These are phyloP conservation scores for Torrubiellomyces zombiae DNA, from an alignment of 2,329 filamentous ascomycete genomes.

Conservation along the genomic window DNA sequence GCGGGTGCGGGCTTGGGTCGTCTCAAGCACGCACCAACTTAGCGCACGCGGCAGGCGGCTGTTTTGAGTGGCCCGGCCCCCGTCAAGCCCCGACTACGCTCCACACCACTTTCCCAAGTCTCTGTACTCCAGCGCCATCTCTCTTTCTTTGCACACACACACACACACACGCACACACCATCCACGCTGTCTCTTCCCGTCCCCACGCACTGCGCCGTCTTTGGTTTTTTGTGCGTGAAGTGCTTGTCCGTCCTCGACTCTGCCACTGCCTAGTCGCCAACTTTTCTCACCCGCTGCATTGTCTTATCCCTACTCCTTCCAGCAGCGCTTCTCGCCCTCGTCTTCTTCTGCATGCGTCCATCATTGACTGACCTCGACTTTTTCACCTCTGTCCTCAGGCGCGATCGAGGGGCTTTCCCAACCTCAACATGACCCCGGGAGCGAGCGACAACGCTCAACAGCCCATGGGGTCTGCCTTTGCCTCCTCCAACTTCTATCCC, in stretches of 20 bases:
- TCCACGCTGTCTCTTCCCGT: too few relatives aligned
- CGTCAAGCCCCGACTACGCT: too few relatives aligned
- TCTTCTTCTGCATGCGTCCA: conserved; percentile 3
- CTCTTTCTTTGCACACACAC: too few relatives aligned
- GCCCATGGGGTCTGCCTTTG: conserved; percentile 23
- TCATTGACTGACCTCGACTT: conserved; percentile 8
- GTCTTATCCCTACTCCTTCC: too few relatives aligned
- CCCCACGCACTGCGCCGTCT: too few relatives aligned
- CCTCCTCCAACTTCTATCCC: conserved; percentile 18
- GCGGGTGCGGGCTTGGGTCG: conserved; percentile 20
- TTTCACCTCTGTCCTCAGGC: conserved; percentile 10
- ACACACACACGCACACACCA: too few relatives aligned
- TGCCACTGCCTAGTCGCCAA: too few relatives aligned
- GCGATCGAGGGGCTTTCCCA: conserved; percentile 21
- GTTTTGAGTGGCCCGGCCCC: conserved; percentile 14
- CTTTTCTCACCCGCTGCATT: too few relatives aligned
- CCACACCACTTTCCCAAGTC: conserved; percentile 5
- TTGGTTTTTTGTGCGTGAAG: too few relatives aligned
- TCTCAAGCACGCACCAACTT: conserved; percentile 18
- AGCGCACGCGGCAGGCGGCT: conserved; percentile 11
- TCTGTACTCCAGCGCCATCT: conserved; percentile 4
- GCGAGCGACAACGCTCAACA: conserved; percentile 17
- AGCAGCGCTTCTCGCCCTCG: conserved; percentile 5
- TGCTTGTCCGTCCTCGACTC: too few relatives aligned
- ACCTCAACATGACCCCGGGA: conserved; percentile 19